phyloP scores from a whole-genome alignment of 176 grass and related monocot genomes.

The Hordeum marinum region DNA sequence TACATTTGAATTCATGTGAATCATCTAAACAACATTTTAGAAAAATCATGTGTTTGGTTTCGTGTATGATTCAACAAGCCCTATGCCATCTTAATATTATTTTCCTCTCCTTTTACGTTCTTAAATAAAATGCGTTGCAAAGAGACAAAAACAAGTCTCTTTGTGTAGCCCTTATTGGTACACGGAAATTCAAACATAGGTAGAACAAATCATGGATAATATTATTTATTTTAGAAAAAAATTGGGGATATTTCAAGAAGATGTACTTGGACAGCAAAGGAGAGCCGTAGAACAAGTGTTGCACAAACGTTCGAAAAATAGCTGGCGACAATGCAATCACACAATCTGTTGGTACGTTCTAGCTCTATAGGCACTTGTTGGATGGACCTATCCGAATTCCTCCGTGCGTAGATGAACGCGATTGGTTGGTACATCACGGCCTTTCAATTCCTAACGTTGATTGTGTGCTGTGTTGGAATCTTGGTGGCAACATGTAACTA shows the following conservation, averaged over 20 bases:
- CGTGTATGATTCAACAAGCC: no score
- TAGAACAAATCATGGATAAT: background rate
- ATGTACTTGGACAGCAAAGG: background rate
- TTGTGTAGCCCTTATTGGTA: background rate
- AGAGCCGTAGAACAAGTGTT: slow-evolving; percentile 31
- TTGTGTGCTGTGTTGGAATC: slow-evolving; percentile 11
- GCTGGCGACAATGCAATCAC: slow-evolving; percentile 11
- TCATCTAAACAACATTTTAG: no score
- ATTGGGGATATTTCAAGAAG: background rate
- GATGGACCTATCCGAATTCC: slow-evolving; percentile 24
- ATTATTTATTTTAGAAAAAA: background rate
- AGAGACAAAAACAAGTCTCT: background rate
- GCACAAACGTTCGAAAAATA: slow-evolving; percentile 7
- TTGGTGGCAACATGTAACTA: slow-evolving; percentile 19
- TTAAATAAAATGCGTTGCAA: no score
- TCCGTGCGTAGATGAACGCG: background rate
- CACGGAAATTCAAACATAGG: background rate
- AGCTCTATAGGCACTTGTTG: slow-evolving; percentile 6
- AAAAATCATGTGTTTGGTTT: no score
- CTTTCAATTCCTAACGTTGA: slow-evolving; percentile 5
- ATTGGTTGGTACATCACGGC: slow-evolving; percentile 19
- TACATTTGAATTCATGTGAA: no score
- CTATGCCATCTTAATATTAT: no score
- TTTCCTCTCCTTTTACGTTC: no score
- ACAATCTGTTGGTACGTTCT: slow-evolving; percentile 24